Evolutionary conservation across 2,329 filamentous ascomycete genomes (phyloP).

Genomic region (Sporothrix schenckii): DNA sequence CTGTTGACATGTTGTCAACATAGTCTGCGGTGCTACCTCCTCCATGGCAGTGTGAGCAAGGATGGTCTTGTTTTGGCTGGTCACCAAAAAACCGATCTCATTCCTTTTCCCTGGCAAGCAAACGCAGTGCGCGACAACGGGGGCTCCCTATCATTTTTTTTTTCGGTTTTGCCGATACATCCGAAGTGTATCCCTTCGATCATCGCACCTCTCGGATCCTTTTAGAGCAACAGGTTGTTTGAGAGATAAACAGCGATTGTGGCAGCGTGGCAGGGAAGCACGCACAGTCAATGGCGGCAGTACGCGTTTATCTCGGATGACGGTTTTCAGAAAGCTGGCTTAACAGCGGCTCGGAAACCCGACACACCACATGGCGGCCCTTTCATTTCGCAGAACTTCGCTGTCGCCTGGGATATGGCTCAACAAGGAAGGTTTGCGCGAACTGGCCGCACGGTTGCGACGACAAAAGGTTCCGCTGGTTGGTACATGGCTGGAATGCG

Average conservation of each 20-base stretch:
- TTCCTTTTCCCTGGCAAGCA: constrained; percentile 46
- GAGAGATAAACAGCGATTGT: neutral
- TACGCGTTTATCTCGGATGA: neutral
- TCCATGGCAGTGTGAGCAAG: constrained; percentile 33
- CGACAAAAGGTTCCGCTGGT: constrained; percentile 28
- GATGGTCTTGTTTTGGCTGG: constrained; percentile 36
- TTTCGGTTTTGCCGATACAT: neutral
- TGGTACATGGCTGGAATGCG: constrained; percentile 12
- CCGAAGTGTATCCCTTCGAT: constrained; percentile 3
- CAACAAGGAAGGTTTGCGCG: neutral
- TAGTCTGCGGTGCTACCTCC: constrained; percentile 21
- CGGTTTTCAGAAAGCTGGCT: constrained; percentile 22
- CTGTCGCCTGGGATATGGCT: constrained; percentile 22
- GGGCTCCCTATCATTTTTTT: constrained; percentile 12
- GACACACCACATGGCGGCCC: neutral
- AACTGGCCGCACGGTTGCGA: constrained; percentile 20
- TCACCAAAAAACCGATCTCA: constrained; percentile 41
- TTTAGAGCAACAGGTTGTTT: constrained; percentile 27
- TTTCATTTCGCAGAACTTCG: neutral
- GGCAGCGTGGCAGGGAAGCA: constrained; percentile 24
- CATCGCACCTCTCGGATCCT: constrained; percentile 20
- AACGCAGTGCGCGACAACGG: constrained; percentile 55
- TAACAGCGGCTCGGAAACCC: constrained; percentile 31
- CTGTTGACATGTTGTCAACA: constrained; percentile 24
- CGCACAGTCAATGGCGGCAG: constrained; percentile 10